Conservation (phyloP, 129 eudicot genomes). For the Smallanthus sonchifolius region DNA sequence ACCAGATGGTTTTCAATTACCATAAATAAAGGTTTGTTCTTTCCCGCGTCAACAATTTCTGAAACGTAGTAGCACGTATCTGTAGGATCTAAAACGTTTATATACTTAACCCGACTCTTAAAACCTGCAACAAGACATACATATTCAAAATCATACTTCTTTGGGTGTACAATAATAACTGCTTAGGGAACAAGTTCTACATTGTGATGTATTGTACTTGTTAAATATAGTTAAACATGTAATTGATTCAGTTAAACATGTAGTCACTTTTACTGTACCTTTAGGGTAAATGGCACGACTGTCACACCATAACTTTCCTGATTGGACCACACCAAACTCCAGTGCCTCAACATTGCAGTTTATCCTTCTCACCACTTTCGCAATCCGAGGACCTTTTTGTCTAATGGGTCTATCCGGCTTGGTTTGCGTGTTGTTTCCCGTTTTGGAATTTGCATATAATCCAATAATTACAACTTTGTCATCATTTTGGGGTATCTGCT, state of each 20-base stretch:
- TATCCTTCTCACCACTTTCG: constrained; percentile 86
- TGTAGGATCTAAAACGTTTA: constrained; percentile 70
- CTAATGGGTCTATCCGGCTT: constrained; percentile 52
- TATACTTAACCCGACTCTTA: constrained; percentile 87
- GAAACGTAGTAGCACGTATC: constrained; percentile 75
- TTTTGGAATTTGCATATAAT: constrained; percentile 33
- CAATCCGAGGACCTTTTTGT: constrained; percentile 95
- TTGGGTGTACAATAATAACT: background rate
- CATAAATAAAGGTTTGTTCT: constrained; percentile 78
- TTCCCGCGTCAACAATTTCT: constrained; percentile 78
- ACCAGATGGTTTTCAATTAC: constrained; percentile 29
- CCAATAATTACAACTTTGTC: constrained; percentile 41
- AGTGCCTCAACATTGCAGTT: constrained; percentile 72
- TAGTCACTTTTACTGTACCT: constrained; percentile 41
- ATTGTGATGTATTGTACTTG: background rate
- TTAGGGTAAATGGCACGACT: constrained; percentile 85
- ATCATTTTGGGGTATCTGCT: constrained; percentile 35
- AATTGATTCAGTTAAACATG: no score
- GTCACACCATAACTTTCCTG: constrained; percentile 78
- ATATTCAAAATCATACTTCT: constrained; percentile 9
- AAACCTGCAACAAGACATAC: constrained; percentile 56
- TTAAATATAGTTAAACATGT: no score
- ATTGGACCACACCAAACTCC: constrained; percentile 63
- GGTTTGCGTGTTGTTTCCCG: constrained; percentile 41
- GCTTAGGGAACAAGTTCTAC: background rate